Percentiles rank a stretch among this genome's conserved stretches.
Evolutionary conservation across 2,329 filamentous ascomycete genomes (phyloP).

Genomic region (Penicillium brasilianum): DNA sequence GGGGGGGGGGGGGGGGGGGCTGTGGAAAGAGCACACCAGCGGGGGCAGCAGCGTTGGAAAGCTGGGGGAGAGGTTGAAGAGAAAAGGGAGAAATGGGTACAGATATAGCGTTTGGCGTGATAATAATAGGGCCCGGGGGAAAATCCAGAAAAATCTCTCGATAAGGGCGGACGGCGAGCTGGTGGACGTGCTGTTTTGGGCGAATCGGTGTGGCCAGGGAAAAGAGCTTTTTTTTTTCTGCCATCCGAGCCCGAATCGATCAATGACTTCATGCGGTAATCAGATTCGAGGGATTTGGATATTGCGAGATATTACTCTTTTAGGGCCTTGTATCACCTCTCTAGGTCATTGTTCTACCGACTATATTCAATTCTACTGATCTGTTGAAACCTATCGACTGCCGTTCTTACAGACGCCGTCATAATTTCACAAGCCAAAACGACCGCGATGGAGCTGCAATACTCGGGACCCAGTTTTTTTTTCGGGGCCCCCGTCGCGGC

Average conservation of each 20-base stretch:
- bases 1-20: constrained; percentile 9
- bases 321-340: background rate
- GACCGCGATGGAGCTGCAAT: constrained; percentile 7
- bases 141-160: constrained; percentile 4
- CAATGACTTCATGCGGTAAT: background rate
- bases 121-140: background rate
- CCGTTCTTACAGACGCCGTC: background rate
- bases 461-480: constrained; percentile 17
- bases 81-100: constrained; percentile 15
- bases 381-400: background rate
- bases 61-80: too few relatives aligned
- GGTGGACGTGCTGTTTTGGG: constrained; percentile 39
- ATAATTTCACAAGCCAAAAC: background rate
- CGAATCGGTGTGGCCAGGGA: constrained; percentile 40
- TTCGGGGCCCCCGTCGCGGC: constrained; percentile 7
- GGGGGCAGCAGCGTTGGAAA: constrained; percentile 18
- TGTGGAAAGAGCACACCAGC: constrained; percentile 30
- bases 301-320: background rate
- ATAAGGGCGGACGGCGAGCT: too few relatives aligned
- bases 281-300: background rate
- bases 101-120: background rate
- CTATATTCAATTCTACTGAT: background rate
- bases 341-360: background rate
- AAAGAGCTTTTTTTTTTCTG: background rate
- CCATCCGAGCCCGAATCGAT: background rate